These are phyloP conservation scores for Leucosporidium scottii DNA, from an alignment of 768 basidiomycete species.

Conservation along the genomic window DNA sequence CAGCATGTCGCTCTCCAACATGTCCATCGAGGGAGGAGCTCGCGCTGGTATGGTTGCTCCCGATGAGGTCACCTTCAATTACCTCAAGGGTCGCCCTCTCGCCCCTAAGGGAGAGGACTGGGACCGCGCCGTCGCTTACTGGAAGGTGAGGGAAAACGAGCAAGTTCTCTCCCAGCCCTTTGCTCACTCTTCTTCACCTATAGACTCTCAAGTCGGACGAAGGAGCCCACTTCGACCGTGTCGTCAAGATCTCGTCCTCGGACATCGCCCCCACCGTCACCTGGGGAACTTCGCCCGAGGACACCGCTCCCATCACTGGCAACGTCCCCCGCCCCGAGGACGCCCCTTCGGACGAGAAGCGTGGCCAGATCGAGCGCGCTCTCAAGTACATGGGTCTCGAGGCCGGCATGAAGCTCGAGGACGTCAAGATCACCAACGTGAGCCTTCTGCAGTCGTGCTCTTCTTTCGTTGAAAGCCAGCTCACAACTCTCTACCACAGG, in stretches of 20 bases:
- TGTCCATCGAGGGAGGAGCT: constrained; percentile 91
- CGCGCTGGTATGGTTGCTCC: constrained; percentile 86
- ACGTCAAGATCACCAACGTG: constrained; percentile 68
- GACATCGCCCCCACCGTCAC: constrained; percentile 86
- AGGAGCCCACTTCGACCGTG: constrained; percentile 75
- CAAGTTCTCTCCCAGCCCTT: neutral
- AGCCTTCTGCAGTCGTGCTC: neutral
- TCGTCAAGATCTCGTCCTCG: constrained; percentile 68
- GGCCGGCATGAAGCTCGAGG: constrained; percentile 69
- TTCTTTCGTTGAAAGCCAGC: neutral
- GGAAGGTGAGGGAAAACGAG: constrained; percentile 44
- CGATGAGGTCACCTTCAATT: constrained; percentile 76
- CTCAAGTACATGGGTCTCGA: constrained; percentile 80
- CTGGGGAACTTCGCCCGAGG: constrained; percentile 89
- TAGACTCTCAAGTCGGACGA: constrained; percentile 67
- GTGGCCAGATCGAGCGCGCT: constrained; percentile 63
- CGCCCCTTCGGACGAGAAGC: constrained; percentile 59
- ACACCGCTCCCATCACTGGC: constrained; percentile 75
- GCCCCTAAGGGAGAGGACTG: constrained; percentile 74
- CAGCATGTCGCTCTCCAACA: constrained; percentile 60
- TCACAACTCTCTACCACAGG: constrained; percentile 35
- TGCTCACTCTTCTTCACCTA: no score
- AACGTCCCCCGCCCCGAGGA: constrained; percentile 66
- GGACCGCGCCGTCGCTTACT: constrained; percentile 78
- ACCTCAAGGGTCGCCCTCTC: constrained; percentile 71